Percentiles rank a stretch among this genome's conserved stretches.
These are phyloP conservation scores for Sphagnurus paluster DNA, from an alignment of 1,284 basidiomycete species.

Conservation along the genomic window DNA sequence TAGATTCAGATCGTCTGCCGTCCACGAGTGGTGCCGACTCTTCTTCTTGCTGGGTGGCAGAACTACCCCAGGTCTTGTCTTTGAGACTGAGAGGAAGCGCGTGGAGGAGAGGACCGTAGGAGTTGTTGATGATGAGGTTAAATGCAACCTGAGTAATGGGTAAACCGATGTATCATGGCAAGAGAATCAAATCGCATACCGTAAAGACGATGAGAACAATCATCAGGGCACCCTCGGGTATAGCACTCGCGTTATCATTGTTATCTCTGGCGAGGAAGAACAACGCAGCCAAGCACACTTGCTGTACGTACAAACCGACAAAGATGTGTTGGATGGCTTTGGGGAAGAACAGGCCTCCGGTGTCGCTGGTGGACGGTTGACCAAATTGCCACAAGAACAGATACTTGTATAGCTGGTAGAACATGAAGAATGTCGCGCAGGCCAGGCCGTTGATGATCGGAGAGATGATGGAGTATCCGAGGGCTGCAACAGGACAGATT, in stretches of 20 bases:
- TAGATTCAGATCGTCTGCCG: neutral
- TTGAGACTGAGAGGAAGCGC: slow-evolving; percentile 79
- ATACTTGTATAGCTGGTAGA: slow-evolving; percentile 89
- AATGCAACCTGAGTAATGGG: slow-evolving; percentile 52
- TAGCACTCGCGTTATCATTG: slow-evolving; percentile 50
- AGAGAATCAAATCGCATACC: slow-evolving; percentile 42
- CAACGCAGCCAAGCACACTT: slow-evolving; percentile 76
- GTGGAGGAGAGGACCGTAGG: slow-evolving; percentile 64
- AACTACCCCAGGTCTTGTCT: slow-evolving; percentile 53
- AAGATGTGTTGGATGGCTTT: slow-evolving; percentile 93
- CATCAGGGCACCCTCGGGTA: slow-evolving; percentile 81
- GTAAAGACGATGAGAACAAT: slow-evolving; percentile 82
- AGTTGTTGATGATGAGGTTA: slow-evolving; percentile 67
- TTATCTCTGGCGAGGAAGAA: slow-evolving; percentile 82
- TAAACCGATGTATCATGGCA: neutral
- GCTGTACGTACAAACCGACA: slow-evolving; percentile 88
- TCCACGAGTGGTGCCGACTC: no score
- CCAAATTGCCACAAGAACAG: slow-evolving; percentile 83
- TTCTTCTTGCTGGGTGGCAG: neutral
- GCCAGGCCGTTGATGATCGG: slow-evolving; percentile 95
- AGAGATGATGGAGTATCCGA: slow-evolving; percentile 88
- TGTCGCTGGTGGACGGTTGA: slow-evolving; percentile 74
- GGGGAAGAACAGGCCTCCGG: slow-evolving; percentile 95
- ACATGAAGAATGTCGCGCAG: slow-evolving; percentile 78
- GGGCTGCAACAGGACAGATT: slow-evolving; percentile 35